Conservation (phyloP, 2,329 filamentous ascomycete species). For the Pseudogymnoascus sp. region DNA sequence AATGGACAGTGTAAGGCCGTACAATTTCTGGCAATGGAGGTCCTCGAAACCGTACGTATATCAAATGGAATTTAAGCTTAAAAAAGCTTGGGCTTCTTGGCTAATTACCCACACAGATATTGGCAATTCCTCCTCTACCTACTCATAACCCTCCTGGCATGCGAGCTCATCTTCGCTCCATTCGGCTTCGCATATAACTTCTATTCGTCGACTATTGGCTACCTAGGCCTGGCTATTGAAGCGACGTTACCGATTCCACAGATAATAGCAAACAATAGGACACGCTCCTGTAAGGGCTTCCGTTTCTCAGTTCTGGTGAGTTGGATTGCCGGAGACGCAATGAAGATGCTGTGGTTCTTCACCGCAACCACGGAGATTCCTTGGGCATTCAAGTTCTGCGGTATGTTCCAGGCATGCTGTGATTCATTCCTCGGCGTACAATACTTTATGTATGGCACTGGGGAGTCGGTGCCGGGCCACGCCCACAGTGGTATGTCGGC, state of each 20-base stretch:
- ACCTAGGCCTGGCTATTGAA: conserved; percentile 68
- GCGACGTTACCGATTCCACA: conserved; percentile 76
- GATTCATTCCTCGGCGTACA: conserved; percentile 67
- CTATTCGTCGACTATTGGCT: conserved; percentile 63
- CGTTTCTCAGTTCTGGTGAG: conserved; percentile 64
- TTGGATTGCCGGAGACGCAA: conserved; percentile 71
- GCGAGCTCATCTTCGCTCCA: conserved; percentile 59
- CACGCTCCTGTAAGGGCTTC: conserved; percentile 67
- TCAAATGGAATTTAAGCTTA: conserved; percentile 2
- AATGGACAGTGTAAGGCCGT: conserved; percentile 48
- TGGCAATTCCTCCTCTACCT: conserved; percentile 71
- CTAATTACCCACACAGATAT: conserved; percentile 41
- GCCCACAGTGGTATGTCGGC: not conserved
- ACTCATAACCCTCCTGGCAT: conserved; percentile 47
- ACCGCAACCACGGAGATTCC: conserved; percentile 62
- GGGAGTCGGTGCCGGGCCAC: conserved; percentile 23
- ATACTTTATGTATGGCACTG: conserved; percentile 60
- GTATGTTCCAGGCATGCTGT: conserved; percentile 70
- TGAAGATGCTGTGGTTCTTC: conserved; percentile 87
- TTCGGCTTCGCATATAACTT: conserved; percentile 47
- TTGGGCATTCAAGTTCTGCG: conserved; percentile 72
- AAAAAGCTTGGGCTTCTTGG: conserved; percentile 10
- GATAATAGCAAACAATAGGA: conserved; percentile 60
- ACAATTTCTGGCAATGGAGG: conserved; percentile 77
- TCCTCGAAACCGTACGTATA: conserved; percentile 50